Evolutionary conservation across 306 rosid genomes (phyloP).

Genomic region (Cicer arietinum): DNA sequence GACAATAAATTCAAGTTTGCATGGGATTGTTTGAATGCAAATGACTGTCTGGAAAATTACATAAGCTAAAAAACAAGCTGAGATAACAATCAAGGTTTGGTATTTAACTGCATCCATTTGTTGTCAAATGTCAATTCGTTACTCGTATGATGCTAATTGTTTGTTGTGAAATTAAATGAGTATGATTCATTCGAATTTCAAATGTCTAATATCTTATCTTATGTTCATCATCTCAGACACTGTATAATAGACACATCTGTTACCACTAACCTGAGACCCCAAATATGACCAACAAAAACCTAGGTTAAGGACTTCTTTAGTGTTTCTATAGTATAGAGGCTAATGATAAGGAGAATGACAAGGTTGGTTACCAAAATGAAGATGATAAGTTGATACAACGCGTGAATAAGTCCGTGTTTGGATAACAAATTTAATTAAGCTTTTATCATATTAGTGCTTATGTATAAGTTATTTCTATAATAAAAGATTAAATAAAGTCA

Average conservation of each 20-base stretch:
- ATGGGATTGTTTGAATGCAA: conserved; percentile 70
- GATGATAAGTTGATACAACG: no score
- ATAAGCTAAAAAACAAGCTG: conserved; percentile 58
- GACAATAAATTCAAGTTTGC: conserved; percentile 63
- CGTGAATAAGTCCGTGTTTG: no score
- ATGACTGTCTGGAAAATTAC: conserved; percentile 56
- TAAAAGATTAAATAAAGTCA: no score
- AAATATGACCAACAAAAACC: no score
- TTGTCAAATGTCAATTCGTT: conserved; percentile 25
- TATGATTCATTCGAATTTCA: conserved; percentile 62
- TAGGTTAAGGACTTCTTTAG: no score
- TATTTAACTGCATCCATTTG: conserved; percentile 38
- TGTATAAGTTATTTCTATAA: no score
- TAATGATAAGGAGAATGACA: not conserved
- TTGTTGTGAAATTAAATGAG: conserved; percentile 50
- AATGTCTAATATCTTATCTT: conserved; percentile 43
- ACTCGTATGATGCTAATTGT: conserved; percentile 31
- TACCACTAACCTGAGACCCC: not conserved
- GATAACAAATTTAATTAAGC: no score
- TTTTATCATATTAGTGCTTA: no score
- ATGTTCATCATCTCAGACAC: not conserved
- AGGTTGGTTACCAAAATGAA: not conserved
- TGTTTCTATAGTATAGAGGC: not conserved
- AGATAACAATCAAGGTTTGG: conserved; percentile 60
- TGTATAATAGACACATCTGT: not conserved